Conservation (phyloP, 306 rosid species). For the Vigna reflexopilosa region DNA sequence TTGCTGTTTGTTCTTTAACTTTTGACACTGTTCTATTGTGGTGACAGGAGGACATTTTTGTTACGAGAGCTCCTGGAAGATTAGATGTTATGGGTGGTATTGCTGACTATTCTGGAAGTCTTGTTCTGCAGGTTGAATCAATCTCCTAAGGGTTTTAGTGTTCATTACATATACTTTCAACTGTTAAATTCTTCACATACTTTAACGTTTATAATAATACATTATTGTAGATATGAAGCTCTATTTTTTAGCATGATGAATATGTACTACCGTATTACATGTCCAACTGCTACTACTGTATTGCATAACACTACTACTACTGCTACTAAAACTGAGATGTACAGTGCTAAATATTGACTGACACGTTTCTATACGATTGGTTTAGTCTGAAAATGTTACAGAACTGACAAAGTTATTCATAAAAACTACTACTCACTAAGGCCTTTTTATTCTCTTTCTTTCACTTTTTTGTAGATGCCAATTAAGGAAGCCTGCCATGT, state of each 20-base stretch:
- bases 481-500: constrained; percentile 97
- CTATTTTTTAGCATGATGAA: neutral
- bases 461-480: constrained; percentile 72
- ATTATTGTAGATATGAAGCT: constrained; percentile 7
- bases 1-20: constrained; percentile 22
- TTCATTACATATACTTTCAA: constrained; percentile 38
- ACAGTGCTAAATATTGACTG: neutral
- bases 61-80: constrained; percentile 98
- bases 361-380: constrained; percentile 13
- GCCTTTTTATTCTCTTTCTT: constrained; percentile 21
- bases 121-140: constrained; percentile 84
- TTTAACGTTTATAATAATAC: constrained; percentile 13
- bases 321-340: constrained; percentile 14
- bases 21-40: constrained; percentile 19
- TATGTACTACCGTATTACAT: neutral
- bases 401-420: constrained; percentile 3
- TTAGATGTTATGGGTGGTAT: constrained; percentile 99
- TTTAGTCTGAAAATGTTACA: constrained; percentile 21
- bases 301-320: neutral
- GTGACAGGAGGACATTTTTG: constrained; percentile 86
- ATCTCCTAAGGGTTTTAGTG: constrained; percentile 23
- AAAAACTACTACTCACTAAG: constrained; percentile 31
- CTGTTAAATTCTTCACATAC: constrained; percentile 8
- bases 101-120: constrained; percentile 99
- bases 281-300: neutral